Percentiles rank a stretch among this genome's conserved stretches.
These are phyloP conservation scores for Metarhizium sp. DNA, from an alignment of 2,329 filamentous ascomycete species.

Conservation along the genomic window DNA sequence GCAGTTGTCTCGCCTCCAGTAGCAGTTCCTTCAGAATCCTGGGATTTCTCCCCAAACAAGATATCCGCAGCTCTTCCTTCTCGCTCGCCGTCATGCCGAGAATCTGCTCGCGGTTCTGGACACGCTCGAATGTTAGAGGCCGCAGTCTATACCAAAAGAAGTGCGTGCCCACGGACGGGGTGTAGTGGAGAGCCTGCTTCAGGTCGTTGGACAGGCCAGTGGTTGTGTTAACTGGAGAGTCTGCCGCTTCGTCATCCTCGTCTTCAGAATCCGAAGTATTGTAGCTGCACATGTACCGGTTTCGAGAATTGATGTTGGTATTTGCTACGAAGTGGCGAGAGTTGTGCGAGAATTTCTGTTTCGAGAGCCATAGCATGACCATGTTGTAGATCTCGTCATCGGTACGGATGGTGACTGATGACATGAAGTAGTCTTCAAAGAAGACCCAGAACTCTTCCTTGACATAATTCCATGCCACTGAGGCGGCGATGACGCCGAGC, in stretches of 20 bases:
- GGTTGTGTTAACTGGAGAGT: constrained; percentile 13
- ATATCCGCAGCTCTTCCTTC: constrained; percentile 50
- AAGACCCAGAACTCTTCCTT: constrained; percentile 36
- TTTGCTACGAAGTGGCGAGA: constrained; percentile 57
- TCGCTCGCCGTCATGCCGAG: constrained; percentile 32
- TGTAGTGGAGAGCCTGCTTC: constrained; percentile 49
- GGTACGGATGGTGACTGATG: constrained; percentile 54
- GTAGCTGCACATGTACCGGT: constrained; percentile 38
- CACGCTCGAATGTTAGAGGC: constrained; percentile 48
- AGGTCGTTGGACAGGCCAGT: constrained; percentile 14
- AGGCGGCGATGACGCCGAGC: constrained; percentile 37
- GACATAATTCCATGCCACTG: constrained; percentile 44
- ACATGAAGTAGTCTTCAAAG: constrained; percentile 49
- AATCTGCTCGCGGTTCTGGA: constrained; percentile 34
- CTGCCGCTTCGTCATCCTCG: constrained; percentile 34
- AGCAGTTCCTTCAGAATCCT: constrained; percentile 53
- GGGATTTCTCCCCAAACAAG: constrained; percentile 53
- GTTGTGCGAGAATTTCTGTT: constrained; percentile 49
- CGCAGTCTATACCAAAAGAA: constrained; percentile 58
- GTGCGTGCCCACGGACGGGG: constrained; percentile 57
- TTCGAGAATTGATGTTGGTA: constrained; percentile 46
- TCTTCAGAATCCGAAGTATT: constrained; percentile 32
- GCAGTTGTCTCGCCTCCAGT: constrained; percentile 44
- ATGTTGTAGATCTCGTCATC: constrained; percentile 69
- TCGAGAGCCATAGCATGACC: constrained; percentile 59